These are phyloP conservation scores for Metschnikowia shivogae DNA, from an alignment of 805 yeast genomes.

Conservation along the genomic window DNA sequence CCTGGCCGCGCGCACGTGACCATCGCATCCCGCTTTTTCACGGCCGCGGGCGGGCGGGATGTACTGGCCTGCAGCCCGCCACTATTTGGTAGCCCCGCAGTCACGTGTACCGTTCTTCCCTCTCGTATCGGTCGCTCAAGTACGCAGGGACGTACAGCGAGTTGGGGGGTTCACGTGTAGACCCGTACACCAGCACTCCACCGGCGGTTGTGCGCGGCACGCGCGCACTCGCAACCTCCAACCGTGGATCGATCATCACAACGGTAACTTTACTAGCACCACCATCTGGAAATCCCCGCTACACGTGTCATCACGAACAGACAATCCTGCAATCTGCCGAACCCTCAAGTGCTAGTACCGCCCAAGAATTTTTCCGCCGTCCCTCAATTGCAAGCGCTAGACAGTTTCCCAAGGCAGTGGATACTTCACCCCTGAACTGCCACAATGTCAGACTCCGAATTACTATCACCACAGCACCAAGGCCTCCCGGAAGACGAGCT, in stretches of 20 bases:
- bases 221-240: slow-evolving; percentile 2
- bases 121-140: too few species aligned
- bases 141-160: too few species aligned
- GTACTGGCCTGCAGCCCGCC: too few species aligned
- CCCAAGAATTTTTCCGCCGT: not conserved
- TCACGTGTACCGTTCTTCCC: too few species aligned
- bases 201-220: not conserved
- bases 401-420: not conserved
- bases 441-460: slow-evolving; percentile 16
- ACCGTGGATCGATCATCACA: not conserved
- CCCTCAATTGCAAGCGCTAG: not conserved
- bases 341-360: not conserved
- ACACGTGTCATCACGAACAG: not conserved
- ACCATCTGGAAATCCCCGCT: not conserved
- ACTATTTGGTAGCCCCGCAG: too few species aligned
- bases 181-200: too few species aligned
- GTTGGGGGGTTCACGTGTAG: too few species aligned
- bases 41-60: too few species aligned
- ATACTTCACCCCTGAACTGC: not conserved
- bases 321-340: too few species aligned
- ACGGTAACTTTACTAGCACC: not conserved
- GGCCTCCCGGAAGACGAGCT: slow-evolving; percentile 1
- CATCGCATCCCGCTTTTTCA: too few species aligned
- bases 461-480: slow-evolving; percentile 13
- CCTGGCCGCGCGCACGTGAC: slow-evolving; percentile 18